A percentile compares a stretch with the other conserved stretches of the same genome.
These are phyloP conservation scores for Tremella yokohamensis DNA, from an alignment of 768 basidiomycete species.

Conservation along the genomic window DNA sequence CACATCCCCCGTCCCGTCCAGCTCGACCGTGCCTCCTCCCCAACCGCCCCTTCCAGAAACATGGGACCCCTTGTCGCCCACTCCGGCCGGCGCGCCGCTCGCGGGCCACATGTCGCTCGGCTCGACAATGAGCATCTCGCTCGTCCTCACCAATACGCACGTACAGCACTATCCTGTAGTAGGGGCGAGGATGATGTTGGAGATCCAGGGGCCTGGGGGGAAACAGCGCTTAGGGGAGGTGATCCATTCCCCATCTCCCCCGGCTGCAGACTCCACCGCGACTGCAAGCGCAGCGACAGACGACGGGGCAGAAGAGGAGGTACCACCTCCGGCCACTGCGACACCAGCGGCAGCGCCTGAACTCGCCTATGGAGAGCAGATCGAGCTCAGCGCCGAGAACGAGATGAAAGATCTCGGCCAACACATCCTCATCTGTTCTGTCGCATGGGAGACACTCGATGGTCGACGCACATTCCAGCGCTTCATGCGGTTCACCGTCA, in stretches of 20 bases:
- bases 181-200: constrained; percentile 65
- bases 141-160: constrained; percentile 78
- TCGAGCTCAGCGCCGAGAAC: constrained; percentile 69
- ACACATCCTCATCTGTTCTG: constrained; percentile 80
- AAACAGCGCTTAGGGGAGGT: constrained; percentile 53
- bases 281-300: no score
- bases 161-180: constrained; percentile 55
- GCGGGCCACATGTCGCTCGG: constrained; percentile 58
- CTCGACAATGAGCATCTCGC: constrained; percentile 76
- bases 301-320: constrained; percentile 54
- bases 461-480: constrained; percentile 64
- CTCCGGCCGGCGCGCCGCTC: not conserved
- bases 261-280: constrained; percentile 56
- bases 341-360: constrained; percentile 2
- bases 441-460: constrained; percentile 69
- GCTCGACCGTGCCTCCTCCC: no score
- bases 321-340: constrained; percentile 45
- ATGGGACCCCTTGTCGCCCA: constrained; percentile 1
- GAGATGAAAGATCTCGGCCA: constrained; percentile 93
- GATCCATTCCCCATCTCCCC: constrained; percentile 18
- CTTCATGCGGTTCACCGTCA: constrained; percentile 87
- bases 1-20: not conserved
- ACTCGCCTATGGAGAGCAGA: constrained; percentile 54
- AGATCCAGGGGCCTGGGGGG: constrained; percentile 70
- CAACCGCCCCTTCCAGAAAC: not conserved